These are phyloP conservation scores for Tripterygium wilfordii DNA, from an alignment of 177 flowering plant genomes.

Conservation along the genomic window DNA sequence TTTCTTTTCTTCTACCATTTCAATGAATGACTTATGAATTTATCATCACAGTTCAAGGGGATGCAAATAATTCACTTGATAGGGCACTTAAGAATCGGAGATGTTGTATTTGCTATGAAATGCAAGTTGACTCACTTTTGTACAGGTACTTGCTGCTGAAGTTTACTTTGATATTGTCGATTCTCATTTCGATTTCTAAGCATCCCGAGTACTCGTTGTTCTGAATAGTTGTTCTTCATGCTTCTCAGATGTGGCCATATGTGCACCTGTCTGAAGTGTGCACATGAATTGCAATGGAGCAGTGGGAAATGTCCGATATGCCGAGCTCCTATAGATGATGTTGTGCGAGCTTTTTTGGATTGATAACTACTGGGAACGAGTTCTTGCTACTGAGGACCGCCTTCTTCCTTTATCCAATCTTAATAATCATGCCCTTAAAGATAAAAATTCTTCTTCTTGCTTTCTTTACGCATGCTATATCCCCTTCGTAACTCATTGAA, in stretches of 20 bases:
- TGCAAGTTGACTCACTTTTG: conserved; percentile 67
- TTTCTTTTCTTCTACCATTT: no score
- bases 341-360: conserved; percentile 53
- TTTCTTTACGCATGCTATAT: no score
- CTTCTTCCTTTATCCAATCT: no score
- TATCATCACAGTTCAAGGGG: conserved; percentile 18
- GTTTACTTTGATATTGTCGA: no score
- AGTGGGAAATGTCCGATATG: conserved; percentile 80
- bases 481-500: no score
- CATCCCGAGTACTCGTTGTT: no score
- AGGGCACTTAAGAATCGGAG: conserved; percentile 28
- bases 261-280: conserved; percentile 91
- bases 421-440: no score
- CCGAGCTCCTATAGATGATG: conserved; percentile 62
- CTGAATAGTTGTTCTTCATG: no score
- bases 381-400: conserved; percentile 38
- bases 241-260: conserved; percentile 88
- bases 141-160: conserved; percentile 86
- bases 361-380: conserved; percentile 33
- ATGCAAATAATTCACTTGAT: conserved; percentile 12
- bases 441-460: background rate
- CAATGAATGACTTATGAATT: no score
- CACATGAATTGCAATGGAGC: conserved; percentile 73
- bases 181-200: no score
- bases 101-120: conserved; percentile 69